Base-by-base conservation (phyloP, 1,284 basidiomycete genomes). In the Cutaneotrichosporon mucoides region DNA sequence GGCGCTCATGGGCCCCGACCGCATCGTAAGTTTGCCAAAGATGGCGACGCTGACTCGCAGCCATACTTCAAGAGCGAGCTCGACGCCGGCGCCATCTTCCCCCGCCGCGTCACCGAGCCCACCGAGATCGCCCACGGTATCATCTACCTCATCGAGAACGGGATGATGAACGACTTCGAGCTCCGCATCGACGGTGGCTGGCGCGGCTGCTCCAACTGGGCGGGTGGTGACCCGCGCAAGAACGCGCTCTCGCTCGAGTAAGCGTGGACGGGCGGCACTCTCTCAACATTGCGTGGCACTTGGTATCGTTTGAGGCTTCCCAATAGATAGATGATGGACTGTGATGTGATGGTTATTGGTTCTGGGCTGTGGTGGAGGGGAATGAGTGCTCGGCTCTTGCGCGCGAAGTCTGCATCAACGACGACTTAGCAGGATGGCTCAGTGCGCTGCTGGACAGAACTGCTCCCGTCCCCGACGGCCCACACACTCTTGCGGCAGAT, bases 151-250 rank as follows among this genome's bases (percentile, higher is more conserved):
- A 66, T 72, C 45, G 66, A 70, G 55, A 68, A 70, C 53, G 57
- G 54, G 15, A 68, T 73, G 66, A 63, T 72, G 59, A 73, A 72
- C 61, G 70, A 65, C 42, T 64, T 64, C 53, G 55, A 67, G 42
- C 46, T 67, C 24, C 57, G 60, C n/a, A 60, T 67, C 24, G 66
- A 67, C 46, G 66, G 63, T 34, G 66, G 61, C 11, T 67, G 66
- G 66, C 56, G 66, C 43, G 59, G 56, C 11, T 50, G 43, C 42
- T 60, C 58, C 38, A 67, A 65, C 63, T 67, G 65, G 65, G 60
- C 57, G 3, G 60, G 57, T 24, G 35, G 51, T 12, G 62, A 62
- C 57, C 63, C 61, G 10, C 57, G 57, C 16, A 38, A 47, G 48
- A 62, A 62, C 57, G 61, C 61, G 11, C 10, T 62, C 50, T 62